These are phyloP conservation scores for Crotalaria pallida DNA, from an alignment of 306 rosid species.

Conservation along the genomic window DNA sequence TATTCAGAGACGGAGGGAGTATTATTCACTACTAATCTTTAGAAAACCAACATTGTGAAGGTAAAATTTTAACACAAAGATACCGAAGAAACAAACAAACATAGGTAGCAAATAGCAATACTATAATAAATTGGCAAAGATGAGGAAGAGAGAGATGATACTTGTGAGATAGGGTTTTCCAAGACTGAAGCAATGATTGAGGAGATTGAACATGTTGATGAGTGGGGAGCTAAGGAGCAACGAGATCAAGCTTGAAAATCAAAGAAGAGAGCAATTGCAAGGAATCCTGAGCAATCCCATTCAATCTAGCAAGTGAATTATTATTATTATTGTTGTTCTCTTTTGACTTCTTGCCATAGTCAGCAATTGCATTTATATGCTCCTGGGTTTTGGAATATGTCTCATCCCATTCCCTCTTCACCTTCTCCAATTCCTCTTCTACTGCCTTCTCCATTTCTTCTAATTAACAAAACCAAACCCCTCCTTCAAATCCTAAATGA, in stretches of 20 bases:
- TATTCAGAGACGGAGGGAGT: too few species aligned
- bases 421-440: constrained; percentile 64
- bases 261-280: constrained; percentile 62
- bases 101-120: too few species aligned
- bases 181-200: constrained; percentile 48
- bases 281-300: constrained; percentile 78
- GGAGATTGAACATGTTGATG: constrained; percentile 56
- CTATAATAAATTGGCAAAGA: too few species aligned
- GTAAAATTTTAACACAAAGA: too few species aligned
- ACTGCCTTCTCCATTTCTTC: constrained; percentile 82
- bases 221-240: constrained; percentile 74
- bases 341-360: constrained; percentile 42
- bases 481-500: too few species aligned
- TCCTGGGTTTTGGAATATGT: constrained; percentile 39
- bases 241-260: constrained; percentile 78
- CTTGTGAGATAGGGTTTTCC: constrained; percentile 67
- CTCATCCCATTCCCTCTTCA: constrained; percentile 75
- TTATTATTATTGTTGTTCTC: too few species aligned
- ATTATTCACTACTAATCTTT: too few species aligned
- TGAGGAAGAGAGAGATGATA: constrained; percentile 13
- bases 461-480: too few species aligned
- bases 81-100: too few species aligned
- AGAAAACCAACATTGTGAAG: too few species aligned
- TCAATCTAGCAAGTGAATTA: constrained; percentile 74
- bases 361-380: constrained; percentile 55